Conservation (phyloP, 2,329 filamentous ascomycete species). For the Didymella keratinophila region DNA sequence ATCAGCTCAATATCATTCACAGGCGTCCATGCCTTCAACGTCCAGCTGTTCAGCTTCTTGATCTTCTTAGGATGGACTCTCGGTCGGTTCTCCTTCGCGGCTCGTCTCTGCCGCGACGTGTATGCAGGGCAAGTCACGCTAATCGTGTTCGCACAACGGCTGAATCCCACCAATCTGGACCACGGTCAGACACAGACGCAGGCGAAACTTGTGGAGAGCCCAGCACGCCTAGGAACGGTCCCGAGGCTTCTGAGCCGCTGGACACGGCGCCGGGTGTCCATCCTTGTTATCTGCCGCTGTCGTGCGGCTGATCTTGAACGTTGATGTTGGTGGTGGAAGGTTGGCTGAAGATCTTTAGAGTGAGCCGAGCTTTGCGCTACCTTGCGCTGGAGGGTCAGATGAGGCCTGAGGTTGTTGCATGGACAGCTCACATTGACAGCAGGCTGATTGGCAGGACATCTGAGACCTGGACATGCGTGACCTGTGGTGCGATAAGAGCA, state of each 20-base stretch:
- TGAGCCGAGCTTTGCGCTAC: background rate
- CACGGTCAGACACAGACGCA: constrained; percentile 4
- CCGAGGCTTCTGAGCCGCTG: constrained; percentile 14
- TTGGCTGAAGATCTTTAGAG: background rate
- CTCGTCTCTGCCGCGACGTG: constrained; percentile 10
- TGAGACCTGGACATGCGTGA: constrained; percentile 14
- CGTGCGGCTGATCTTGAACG: constrained; percentile 3
- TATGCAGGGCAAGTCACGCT: constrained; percentile 41
- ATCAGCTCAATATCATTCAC: background rate
- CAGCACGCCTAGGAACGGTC: constrained; percentile 9
- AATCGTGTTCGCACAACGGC: constrained; percentile 19
- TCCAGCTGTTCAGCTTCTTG: background rate
- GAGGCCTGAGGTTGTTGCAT: constrained; percentile 3
- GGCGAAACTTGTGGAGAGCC: constrained; percentile 15
- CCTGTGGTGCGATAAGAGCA: constrained; percentile 23
- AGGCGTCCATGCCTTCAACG: background rate
- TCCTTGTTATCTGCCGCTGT: constrained; percentile 3
- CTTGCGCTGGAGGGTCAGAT: constrained; percentile 4
- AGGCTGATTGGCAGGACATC: constrained; percentile 1
- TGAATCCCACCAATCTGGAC: constrained; percentile 32
- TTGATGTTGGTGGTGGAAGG: background rate
- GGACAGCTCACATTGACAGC: background rate
- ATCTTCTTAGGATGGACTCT: constrained; percentile 1
- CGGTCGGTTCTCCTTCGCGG: constrained; percentile 21
- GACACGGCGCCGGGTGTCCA: constrained; percentile 2